Evolutionary conservation across 305 asterid species (phyloP).

Genomic region (Fraxinus platypoda): DNA sequence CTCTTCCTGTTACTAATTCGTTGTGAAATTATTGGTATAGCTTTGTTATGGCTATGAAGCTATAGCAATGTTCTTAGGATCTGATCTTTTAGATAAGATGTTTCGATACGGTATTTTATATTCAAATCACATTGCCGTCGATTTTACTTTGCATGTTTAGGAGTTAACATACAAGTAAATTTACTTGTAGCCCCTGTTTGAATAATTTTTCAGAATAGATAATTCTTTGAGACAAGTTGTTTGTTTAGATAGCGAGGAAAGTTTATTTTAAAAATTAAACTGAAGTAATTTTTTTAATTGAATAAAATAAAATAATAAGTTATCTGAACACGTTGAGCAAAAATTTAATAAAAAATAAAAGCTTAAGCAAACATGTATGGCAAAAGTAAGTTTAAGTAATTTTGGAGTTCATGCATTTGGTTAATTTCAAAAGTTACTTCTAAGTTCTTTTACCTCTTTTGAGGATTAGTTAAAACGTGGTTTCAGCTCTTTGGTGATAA

Average conservation of each 20-base stretch:
- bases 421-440: background rate
- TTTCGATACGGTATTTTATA: background rate
- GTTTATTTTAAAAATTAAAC: background rate
- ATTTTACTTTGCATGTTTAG: too few relatives aligned
- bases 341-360: too few relatives aligned
- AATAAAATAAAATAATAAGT: background rate
- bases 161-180: background rate
- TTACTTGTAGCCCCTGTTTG: background rate
- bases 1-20: slow-evolving; percentile 10
- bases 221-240: background rate
- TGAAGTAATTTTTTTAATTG: background rate
- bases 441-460: background rate
- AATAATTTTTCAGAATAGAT: background rate
- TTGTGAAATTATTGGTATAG: slow-evolving; percentile 12
- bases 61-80: background rate
- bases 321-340: background rate
- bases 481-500: background rate
- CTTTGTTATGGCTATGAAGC: background rate
- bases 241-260: background rate
- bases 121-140: background rate
- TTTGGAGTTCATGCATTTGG: background rate
- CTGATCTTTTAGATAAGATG: background rate
- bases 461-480: background rate
- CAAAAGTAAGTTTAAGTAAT: too few relatives aligned
- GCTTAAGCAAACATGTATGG: too few relatives aligned